Conservation (phyloP, 192 early-diverging fungal species). For the Allomyces arbusculus region DNA sequence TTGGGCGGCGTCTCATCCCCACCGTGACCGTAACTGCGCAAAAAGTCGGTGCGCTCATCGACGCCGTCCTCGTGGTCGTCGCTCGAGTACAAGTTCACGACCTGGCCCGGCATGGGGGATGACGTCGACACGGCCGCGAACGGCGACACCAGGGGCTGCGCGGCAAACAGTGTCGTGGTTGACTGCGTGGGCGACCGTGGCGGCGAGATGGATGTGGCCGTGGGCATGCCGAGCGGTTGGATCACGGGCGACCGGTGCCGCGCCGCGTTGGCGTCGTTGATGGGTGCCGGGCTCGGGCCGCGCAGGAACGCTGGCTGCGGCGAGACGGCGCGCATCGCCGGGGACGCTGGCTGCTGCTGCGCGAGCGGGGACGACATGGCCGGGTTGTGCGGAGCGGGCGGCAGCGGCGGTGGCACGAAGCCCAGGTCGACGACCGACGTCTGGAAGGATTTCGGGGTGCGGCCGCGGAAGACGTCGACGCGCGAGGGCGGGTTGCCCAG, state of each 20-base stretch:
- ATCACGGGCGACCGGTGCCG: background rate
- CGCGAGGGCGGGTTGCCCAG: too few relatives aligned
- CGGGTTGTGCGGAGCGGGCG: background rate
- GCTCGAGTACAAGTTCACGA: background rate
- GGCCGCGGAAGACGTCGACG: background rate
- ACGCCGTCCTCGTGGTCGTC: background rate
- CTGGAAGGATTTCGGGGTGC: background rate
- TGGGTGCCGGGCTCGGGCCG: background rate
- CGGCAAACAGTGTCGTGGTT: background rate
- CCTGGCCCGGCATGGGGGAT: background rate
- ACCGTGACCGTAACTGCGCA: background rate
- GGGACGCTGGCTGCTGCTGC: background rate
- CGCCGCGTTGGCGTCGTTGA: background rate
- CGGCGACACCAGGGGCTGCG: background rate
- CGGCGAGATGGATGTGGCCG: background rate
- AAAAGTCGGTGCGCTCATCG: background rate
- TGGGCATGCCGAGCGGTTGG: background rate
- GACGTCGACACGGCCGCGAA: background rate
- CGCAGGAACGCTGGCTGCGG: background rate
- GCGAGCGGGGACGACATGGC: background rate
- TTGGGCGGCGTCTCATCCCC: background rate
- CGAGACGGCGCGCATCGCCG: too few relatives aligned
- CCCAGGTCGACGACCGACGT: background rate
- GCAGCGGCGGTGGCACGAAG: background rate
- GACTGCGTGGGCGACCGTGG: background rate